Evolutionary conservation across 2,329 filamentous ascomycete species (phyloP), one percentile per base, ranked within the genome.

Genomic region (Nemania sp.): DNA sequence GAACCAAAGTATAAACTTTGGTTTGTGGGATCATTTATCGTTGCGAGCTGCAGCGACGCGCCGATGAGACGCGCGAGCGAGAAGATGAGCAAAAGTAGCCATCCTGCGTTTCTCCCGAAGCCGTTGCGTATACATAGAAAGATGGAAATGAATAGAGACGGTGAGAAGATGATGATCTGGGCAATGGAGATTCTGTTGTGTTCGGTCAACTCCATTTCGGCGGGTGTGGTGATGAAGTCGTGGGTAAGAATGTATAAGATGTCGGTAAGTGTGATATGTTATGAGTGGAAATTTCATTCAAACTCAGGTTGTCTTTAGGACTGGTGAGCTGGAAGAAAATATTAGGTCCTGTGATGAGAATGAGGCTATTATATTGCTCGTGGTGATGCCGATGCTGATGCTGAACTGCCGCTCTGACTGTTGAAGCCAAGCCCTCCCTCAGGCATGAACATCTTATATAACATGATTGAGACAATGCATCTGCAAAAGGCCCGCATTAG

Each of bases 71-170:
- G 78, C 11, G 76, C 67, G 5, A 81, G 56, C 24, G 75, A 76
- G 64, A 86, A 80, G 26, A 82, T 61, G 40, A 79, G 62, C 6
- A 84, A 71, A 64, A 78, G 82, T 11, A 80, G 61, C 77, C 80
- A 85, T 36, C 80, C 81, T 0, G 75, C 70, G 51, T 70, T 75
- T 37, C 71, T 72, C 3, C 67, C 61, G 57, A 78, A 74, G 46
- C 77, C 75, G 58, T 80, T 77, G n/a, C 72, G 72, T 33, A 69
- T 54, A 19, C 66, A 64, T 9, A 80, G 70, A 26, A 72, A 62
- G 34, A 72, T 49, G 11, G 70, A 70, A 26, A 75, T 44, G 44
- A 65, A 34, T 14, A 79, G 64, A 19, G 64, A 43, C 1, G 73
- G 75, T 1, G 66, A 28, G 52, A 77, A 80, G 41, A 77, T 45